Evolutionary conservation across 2,329 filamentous ascomycete genomes (phyloP), one percentile per base, ranked within the genome.

Genomic region (Shiraia sp.): DNA sequence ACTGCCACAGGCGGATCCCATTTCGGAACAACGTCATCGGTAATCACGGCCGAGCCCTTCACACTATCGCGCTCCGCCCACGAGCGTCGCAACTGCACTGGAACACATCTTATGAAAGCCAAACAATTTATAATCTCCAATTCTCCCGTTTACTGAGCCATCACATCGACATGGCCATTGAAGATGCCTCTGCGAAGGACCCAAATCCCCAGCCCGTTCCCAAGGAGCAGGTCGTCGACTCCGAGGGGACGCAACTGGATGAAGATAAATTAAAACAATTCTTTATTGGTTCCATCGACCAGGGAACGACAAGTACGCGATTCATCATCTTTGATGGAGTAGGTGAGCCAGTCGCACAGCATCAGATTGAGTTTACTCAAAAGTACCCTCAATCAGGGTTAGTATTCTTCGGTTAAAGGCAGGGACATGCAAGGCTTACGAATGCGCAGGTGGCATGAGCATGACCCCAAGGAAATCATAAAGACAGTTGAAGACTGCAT

Each of bases 201-300:
- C 17, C 54, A 27, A 52, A 67, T 36, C 55, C 59, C 23, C 63
- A 69, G 36, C 65, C 66, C 13, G 51, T 64, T 23, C 61, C 66
- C 32, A 68, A 67, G 42, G 55, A 66, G 41, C 45, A 63, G 34
- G 32, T 56, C 7, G 40, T 32, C 32, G 48, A 61, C n/a, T 40
- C 51, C 12, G 37, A 54, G n/a, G 54, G 50, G 8, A 25, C 45
- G 3, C 53, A 60, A 25, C 53, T 67, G 16, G 60, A 68, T 34
- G 65, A 68, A 40, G 47, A 58, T 28, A 68, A 64, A 40, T 39
- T 66, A 40, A 67, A 73, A 28, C 72, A 85, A 42, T 81, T 81
- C 72, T 95, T 88, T 61, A 85, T 95, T 47, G 90, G 90, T 46
- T 88, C 87, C 56, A 91, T 96, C 65, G 90, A 96, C 65, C 89